Conservation (phyloP, 2,329 filamentous ascomycete species). For the Curvularia spicifera region DNA sequence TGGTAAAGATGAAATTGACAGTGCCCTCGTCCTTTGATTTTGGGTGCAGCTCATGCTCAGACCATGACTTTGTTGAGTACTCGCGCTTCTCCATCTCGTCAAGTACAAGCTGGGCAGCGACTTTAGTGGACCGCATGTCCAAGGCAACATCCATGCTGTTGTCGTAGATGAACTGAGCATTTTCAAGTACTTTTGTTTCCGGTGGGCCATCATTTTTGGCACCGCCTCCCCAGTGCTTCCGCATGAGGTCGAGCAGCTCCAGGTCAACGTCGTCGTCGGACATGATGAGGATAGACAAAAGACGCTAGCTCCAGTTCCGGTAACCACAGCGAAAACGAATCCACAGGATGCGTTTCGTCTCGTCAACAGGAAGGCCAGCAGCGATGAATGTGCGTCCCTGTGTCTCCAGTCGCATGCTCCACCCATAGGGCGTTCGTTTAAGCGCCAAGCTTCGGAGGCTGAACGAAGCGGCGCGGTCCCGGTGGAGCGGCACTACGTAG, state of each 20-base stretch:
- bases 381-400: slow-evolving; percentile 7
- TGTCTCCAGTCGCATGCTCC: slow-evolving; percentile 13
- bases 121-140: slow-evolving; percentile 80
- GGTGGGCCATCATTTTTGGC: slow-evolving; percentile 62
- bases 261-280: slow-evolving; percentile 91
- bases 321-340: slow-evolving; percentile 6
- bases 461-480: slow-evolving; percentile 17
- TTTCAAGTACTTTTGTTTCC: slow-evolving; percentile 81
- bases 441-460: slow-evolving; percentile 38
- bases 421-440: slow-evolving; percentile 29
- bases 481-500: slow-evolving; percentile 24
- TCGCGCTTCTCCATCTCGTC: slow-evolving; percentile 79
- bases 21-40: slow-evolving; percentile 79
- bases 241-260: slow-evolving; percentile 84
- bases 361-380: neutral
- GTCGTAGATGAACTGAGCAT: slow-evolving; percentile 86
- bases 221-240: slow-evolving; percentile 74
- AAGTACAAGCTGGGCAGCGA: slow-evolving; percentile 80
- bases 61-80: slow-evolving; percentile 87
- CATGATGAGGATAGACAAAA: slow-evolving; percentile 59
- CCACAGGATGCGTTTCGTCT: neutral
- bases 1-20: slow-evolving; percentile 92
- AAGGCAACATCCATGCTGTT: slow-evolving; percentile 93
- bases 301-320: slow-evolving; percentile 12
- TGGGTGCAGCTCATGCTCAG: slow-evolving; percentile 87